A percentile compares a stretch with the other conserved stretches of the same genome.
Evolutionary conservation across 208 protist genomes (phyloP).

Genomic region (Trypanosoma rangeli): DNA sequence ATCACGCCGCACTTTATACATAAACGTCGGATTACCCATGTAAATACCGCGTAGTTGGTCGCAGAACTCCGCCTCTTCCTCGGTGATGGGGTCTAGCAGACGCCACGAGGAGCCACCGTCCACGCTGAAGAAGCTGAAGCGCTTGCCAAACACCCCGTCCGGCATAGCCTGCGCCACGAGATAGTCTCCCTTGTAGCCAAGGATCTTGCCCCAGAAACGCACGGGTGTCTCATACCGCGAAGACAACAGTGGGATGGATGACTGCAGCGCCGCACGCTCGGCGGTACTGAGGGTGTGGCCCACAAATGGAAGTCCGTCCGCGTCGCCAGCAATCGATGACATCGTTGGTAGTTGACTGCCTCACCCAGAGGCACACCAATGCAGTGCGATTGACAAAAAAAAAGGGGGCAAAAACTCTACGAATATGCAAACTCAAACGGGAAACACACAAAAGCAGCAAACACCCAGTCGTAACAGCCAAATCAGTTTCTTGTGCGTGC

Average conservation of each 20-base stretch:
- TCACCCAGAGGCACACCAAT: too few species aligned
- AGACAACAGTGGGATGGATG: constrained; percentile 76
- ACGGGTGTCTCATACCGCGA: constrained; percentile 45
- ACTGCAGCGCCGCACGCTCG: constrained; percentile 77
- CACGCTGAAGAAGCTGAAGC: constrained; percentile 73
- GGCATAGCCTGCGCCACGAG: constrained; percentile 67
- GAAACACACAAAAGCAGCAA: not conserved
- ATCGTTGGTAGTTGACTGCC: constrained; percentile 20
- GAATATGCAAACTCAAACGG: not conserved
- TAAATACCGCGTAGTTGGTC: constrained; percentile 81
- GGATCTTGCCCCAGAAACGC: constrained; percentile 83
- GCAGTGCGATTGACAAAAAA: constrained; percentile 10
- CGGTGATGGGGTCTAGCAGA: constrained; percentile 50
- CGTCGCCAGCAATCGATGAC: constrained; percentile 43
- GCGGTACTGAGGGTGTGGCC: constrained; percentile 56
- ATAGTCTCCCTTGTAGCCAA: constrained; percentile 69
- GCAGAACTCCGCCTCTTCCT: constrained; percentile 79
- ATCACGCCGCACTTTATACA: constrained; percentile 84
- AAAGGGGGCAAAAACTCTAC: not conserved
- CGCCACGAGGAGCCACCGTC: constrained; percentile 84
- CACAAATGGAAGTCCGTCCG: constrained; percentile 57
- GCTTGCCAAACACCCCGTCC: constrained; percentile 56
- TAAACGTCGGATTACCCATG: constrained; percentile 74
- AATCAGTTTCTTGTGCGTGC: not conserved
- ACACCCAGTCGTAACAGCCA: not conserved